Percentiles rank a stretch among this genome's conserved stretches.
These are phyloP conservation scores for Citrus unshiu DNA, from an alignment of 345 rosid species.

Conservation along the genomic window DNA sequence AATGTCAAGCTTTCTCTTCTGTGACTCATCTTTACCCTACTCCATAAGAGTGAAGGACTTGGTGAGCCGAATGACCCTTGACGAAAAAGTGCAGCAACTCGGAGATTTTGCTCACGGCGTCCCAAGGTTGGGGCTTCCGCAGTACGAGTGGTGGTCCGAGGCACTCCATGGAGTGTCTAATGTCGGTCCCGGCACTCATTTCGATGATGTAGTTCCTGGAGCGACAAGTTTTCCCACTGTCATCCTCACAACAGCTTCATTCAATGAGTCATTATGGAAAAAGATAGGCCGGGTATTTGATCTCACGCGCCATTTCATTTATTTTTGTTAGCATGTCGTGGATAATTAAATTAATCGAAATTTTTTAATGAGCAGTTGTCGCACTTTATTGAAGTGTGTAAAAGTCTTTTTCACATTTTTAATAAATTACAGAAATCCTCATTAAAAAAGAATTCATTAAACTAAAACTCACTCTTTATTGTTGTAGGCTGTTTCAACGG, in stretches of 20 bases:
- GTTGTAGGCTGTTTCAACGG: constrained; percentile 41
- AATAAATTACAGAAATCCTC: no score
- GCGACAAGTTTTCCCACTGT: constrained; percentile 45
- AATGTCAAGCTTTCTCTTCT: constrained; percentile 10
- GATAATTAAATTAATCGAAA: background rate
- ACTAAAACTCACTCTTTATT: background rate
- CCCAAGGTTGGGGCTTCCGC: no score
- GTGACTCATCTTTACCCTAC: constrained; percentile 7
- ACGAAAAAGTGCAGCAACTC: constrained; percentile 27
- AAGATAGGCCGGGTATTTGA: constrained; percentile 35
- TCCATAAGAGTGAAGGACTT: constrained; percentile 23
- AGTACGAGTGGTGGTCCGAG: constrained; percentile 50
- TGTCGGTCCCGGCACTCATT: constrained; percentile 31
- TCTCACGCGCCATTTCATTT: no score
- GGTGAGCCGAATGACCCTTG: constrained; percentile 23
- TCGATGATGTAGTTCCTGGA: constrained; percentile 25
- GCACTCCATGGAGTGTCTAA: constrained; percentile 45
- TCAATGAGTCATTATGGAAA: constrained; percentile 40
- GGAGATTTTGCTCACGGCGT: constrained; percentile 13
- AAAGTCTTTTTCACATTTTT: no score
- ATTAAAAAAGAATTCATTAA: no score
- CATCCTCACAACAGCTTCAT: constrained; percentile 34
- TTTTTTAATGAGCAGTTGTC: rapidly evolving
- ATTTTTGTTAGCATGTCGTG: no score
- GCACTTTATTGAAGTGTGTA: no score